A percentile compares a stretch with the other conserved stretches of the same genome.
Evolutionary conservation across 169 alveolate species (phyloP).

Genomic region (Plasmodium billcollinsi): DNA sequence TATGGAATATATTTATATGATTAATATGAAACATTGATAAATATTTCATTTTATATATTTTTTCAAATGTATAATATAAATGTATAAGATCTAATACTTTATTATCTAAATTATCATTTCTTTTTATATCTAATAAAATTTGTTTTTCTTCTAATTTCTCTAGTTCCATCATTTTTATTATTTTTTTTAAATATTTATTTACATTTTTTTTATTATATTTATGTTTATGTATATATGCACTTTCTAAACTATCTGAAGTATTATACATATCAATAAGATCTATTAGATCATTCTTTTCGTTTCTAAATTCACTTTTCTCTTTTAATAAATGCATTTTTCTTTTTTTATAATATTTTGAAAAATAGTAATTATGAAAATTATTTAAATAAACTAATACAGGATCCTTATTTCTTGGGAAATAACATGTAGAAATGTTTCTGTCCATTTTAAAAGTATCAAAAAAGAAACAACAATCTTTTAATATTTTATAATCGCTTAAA

Average conservation of each 20-base stretch:
- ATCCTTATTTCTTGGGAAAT: constrained; percentile 71
- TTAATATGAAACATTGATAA: constrained; percentile 44
- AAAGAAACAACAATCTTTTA: constrained; percentile 66
- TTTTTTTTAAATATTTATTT: constrained; percentile 46
- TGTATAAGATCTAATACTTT: constrained; percentile 60
- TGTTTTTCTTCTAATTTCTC: constrained; percentile 61
- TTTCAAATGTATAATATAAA: constrained; percentile 71
- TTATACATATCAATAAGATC: constrained; percentile 52
- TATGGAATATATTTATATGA: constrained; percentile 29
- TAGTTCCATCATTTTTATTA: constrained; percentile 40
- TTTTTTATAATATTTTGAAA: constrained; percentile 68
- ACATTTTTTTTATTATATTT: constrained; percentile 68
- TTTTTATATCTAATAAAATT: constrained; percentile 66
- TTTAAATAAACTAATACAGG: constrained; percentile 63
- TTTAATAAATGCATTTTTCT: constrained; percentile 51
- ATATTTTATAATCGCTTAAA: constrained; percentile 61
- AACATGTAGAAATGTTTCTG: constrained; percentile 45
- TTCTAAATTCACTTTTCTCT: background rate
- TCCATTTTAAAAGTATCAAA: constrained; percentile 77
- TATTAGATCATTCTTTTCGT: constrained; percentile 27
- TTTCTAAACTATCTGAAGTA: constrained; percentile 72
- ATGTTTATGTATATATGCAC: constrained; percentile 76
- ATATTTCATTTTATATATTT: constrained; percentile 74
- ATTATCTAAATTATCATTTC: constrained; percentile 22
- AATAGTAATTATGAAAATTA: constrained; percentile 68